Evolutionary conservation across 208 protist species (phyloP).

Genomic region (Acanthamoeba rhysodes): DNA sequence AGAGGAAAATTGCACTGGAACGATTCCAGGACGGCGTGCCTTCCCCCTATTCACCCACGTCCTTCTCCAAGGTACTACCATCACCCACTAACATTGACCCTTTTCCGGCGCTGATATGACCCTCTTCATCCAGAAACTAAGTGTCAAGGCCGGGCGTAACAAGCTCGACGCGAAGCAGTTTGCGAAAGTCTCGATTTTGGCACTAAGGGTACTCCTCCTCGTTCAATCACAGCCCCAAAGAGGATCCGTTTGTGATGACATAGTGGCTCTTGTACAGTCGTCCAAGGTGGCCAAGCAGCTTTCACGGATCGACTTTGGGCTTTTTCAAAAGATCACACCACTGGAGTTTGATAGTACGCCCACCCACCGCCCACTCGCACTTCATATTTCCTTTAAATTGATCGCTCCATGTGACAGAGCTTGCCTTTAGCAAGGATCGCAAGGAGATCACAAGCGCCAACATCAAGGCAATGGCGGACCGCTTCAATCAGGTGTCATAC

Average conservation of each 20-base stretch:
- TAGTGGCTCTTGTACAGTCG: conserved; percentile 13
- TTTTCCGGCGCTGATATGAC: too few species aligned
- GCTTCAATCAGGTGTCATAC: conserved; percentile 68
- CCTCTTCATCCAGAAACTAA: too few species aligned
- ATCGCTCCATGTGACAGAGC: neutral
- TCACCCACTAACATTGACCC: too few species aligned
- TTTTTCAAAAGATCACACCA: conserved; percentile 48
- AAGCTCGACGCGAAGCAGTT: conserved; percentile 55
- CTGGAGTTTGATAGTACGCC: conserved; percentile 34
- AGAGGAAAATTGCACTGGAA: neutral
- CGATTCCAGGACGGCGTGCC: conserved; percentile 53
- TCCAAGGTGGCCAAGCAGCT: conserved; percentile 54
- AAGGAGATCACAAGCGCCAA: conserved; percentile 22
- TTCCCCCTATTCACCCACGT: conserved; percentile 61
- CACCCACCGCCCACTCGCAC: too few species aligned
- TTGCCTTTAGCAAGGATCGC: conserved; percentile 11
- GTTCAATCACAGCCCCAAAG: neutral
- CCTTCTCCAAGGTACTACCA: conserved; percentile 72
- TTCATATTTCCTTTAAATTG: too few species aligned
- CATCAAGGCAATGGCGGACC: conserved; percentile 63
- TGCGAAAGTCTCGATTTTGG: conserved; percentile 23
- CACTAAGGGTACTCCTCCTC: conserved; percentile 6
- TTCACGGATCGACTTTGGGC: conserved; percentile 60
- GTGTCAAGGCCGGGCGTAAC: neutral
- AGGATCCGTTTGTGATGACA: too few species aligned